Evolutionary conservation across 2,329 filamentous ascomycete genomes (phyloP).

Genomic region (Knoxdaviesia proteae): DNA sequence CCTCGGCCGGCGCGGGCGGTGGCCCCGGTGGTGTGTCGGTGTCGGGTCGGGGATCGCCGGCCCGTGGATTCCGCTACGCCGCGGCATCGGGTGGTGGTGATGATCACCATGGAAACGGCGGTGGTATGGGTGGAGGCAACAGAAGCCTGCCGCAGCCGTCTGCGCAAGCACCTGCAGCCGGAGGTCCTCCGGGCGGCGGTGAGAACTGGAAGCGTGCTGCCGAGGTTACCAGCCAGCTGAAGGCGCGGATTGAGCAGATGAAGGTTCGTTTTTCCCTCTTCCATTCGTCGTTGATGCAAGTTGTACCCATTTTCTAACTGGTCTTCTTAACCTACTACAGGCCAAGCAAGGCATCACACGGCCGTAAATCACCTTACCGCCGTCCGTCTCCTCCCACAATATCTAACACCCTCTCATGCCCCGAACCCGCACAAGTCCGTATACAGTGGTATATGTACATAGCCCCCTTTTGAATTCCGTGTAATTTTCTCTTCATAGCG

Average conservation of each 20-base stretch:
- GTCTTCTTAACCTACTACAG: too few species aligned
- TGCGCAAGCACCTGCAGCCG: background rate
- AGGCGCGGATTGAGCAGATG: conserved; percentile 97
- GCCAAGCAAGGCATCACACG: too few species aligned
- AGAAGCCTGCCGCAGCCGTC: conserved; percentile 11
- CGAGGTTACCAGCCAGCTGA: conserved; percentile 92
- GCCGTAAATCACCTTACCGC: too few species aligned
- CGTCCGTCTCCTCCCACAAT: too few species aligned
- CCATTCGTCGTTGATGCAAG: background rate
- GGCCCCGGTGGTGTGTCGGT: conserved; percentile 14
- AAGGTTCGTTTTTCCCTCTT: conserved; percentile 30
- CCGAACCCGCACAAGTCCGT: too few species aligned
- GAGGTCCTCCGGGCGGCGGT: conserved; percentile 21
- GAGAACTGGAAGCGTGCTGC: conserved; percentile 96
- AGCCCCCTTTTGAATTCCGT: too few species aligned
- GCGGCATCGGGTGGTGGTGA: conserved; percentile 1
- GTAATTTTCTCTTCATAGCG: too few species aligned
- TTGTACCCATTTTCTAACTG: too few species aligned
- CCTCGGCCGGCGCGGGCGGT: background rate
- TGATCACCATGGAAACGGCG: background rate
- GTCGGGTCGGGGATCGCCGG: conserved; percentile 38
- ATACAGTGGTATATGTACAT: too few species aligned
- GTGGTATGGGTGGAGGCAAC: background rate
- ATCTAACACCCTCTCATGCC: too few species aligned
- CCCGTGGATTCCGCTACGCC: conserved; percentile 27